A percentile compares a stretch with the other conserved stretches of the same genome.
Conservation (phyloP, 352 stramenopile genomes). For the Salisapilia sapeloensis region DNA sequence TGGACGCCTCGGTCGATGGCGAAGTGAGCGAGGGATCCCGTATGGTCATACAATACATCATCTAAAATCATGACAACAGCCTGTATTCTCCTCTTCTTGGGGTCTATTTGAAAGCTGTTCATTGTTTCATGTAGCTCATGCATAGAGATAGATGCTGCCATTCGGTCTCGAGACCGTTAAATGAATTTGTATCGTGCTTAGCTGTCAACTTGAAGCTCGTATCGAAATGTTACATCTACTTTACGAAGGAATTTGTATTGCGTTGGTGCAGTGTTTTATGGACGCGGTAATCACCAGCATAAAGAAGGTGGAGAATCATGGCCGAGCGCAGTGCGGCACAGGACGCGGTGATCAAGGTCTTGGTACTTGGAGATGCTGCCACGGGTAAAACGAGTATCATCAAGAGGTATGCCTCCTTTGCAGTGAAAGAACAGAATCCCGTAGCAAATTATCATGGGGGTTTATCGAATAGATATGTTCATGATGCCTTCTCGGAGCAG, state of each 20-base stretch:
- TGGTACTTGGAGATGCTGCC: conserved; percentile 81
- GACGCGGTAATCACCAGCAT: no score
- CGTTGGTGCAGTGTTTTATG: no score
- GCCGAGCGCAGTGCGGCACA: conserved; percentile 66
- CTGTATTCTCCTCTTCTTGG: conserved; percentile 13
- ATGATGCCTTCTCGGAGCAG: conserved; percentile 85
- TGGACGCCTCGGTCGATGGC: conserved; percentile 60
- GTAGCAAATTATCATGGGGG: neutral
- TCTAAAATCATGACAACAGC: conserved; percentile 75
- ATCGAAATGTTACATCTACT: no score
- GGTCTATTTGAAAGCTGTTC: no score
- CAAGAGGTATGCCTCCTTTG: conserved; percentile 42
- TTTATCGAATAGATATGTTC: conserved; percentile 38
- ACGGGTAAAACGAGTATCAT: conserved; percentile 90
- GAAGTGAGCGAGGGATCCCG: conserved; percentile 57
- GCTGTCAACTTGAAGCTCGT: no score
- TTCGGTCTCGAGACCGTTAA: neutral
- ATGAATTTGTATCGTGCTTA: neutral
- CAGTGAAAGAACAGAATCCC: neutral
- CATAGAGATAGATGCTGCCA: conserved; percentile 1
- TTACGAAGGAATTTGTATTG: no score
- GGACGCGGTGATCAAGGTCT: conserved; percentile 84
- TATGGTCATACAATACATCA: conserved; percentile 77
- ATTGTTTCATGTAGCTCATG: no score
- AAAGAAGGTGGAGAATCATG: no score